Evolutionary conservation across 441 rosid species (phyloP), one percentile per base, ranked within the genome.

Genomic region (Populus hybrid): DNA sequence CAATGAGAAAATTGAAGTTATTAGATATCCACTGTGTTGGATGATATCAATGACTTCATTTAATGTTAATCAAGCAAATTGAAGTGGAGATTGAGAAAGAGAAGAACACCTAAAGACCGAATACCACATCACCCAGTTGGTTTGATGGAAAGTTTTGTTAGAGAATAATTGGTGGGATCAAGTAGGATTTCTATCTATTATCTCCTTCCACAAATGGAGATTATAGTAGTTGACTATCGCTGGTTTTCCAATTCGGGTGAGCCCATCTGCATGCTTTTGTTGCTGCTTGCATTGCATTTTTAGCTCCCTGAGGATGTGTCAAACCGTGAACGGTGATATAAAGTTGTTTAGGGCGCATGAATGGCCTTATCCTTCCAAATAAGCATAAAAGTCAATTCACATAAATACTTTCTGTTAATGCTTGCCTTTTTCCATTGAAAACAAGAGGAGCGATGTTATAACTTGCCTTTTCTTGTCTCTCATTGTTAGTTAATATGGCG

Each of bases 1-100:
- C 61, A 12, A 26, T 18, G 21, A 53, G 40, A 67, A 68, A 66
- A 10, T 68, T 65, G 14, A 45, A 28, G 23, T 38, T 18, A 20
- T 72, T 72, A n/a, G 59, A 33, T 59, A 71, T 6, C 35, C 24
- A 9, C 2, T 24, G 50, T 24, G 68, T 7, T 26, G 12, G 36
- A 12, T 18, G 31, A 6, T 69, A 78, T 72, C 68, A 21, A 2
- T 56, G 59, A 50, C 29, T 29, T 74, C 77, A 73, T 40, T 78
- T 59, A 71, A 35, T 50, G 56, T 50, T 68, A 18, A 28, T 40
- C 42, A 38, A 59, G 33, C n/a, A 29, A 59, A 67, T 35, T 1
- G 18, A 45, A 42, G 72, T 45, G 59, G 61, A 64, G 33, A 20
- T 61, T 14, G 29, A 40, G 68, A 56, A 33, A 31, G 56, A 63